Percentiles rank a stretch among this genome's conserved stretches.
These are phyloP conservation scores for Ricinus communis DNA, from an alignment of 345 rosid species.

Conservation along the genomic window DNA sequence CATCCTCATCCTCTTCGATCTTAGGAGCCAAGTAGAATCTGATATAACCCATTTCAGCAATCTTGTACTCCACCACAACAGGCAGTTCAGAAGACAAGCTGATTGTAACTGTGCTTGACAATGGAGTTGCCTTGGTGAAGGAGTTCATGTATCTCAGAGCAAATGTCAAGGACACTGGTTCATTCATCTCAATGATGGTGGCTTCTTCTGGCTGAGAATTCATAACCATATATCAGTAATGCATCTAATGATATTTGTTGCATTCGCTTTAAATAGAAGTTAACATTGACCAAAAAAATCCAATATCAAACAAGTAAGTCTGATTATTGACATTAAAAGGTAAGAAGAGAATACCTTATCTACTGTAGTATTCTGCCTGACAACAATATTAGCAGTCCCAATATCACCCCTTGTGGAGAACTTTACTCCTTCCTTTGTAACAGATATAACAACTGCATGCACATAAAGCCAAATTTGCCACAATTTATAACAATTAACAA, in stretches of 20 bases:
- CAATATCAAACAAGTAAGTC: neutral
- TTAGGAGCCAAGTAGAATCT: slow-evolving; percentile 97
- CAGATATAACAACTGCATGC: slow-evolving; percentile 80
- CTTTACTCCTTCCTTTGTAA: slow-evolving; percentile 96
- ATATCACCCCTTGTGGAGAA: slow-evolving; percentile 96
- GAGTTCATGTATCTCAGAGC: slow-evolving; percentile 97
- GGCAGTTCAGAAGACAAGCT: slow-evolving; percentile 96
- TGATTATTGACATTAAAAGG: neutral
- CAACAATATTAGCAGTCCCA: slow-evolving; percentile 90
- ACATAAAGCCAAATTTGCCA: neutral
- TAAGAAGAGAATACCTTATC: slow-evolving; percentile 57
- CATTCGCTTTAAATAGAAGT: neutral
- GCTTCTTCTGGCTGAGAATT: slow-evolving; percentile 91
- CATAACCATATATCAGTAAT: neutral
- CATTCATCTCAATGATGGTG: slow-evolving; percentile 81
- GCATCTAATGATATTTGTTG: too few relatives aligned
- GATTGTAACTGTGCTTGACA: slow-evolving; percentile 79
- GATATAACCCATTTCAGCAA: slow-evolving; percentile 97
- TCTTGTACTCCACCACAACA: slow-evolving; percentile 92
- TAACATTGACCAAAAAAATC: neutral
- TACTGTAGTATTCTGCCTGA: slow-evolving; percentile 88
- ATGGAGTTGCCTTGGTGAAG: slow-evolving; percentile 90
- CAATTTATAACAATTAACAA: neutral
- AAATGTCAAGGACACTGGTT: slow-evolving; percentile 88
- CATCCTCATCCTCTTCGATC: slow-evolving; percentile 96